Conservation (phyloP, 495 filamentous ascomycete species). For the Aspergillus indologenus region DNA sequence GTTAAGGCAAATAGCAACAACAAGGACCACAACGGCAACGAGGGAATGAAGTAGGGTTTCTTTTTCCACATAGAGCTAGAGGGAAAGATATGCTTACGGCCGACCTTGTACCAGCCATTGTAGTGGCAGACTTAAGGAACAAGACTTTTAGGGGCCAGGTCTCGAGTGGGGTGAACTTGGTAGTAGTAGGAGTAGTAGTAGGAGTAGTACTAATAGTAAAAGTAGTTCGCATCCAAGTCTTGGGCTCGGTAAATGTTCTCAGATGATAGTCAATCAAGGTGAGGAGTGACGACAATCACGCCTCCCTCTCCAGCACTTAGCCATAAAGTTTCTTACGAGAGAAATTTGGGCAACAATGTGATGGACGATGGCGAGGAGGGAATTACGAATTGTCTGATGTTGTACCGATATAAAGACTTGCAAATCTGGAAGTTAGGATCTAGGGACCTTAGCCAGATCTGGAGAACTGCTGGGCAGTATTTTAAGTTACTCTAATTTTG, state of each 20-base stretch:
- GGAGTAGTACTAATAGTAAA: conserved; percentile 2
- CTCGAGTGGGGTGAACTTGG: not conserved
- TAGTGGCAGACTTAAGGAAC: conserved; percentile 15
- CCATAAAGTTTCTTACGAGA: not conserved
- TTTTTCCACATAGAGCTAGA: not conserved
- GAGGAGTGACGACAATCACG: not conserved
- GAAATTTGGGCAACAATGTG: conserved; percentile 2
- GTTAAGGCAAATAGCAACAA: conserved; percentile 1
- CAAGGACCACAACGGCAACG: not conserved
- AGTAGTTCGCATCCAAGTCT: not conserved
- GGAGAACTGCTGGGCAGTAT: not conserved
- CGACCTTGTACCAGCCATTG: conserved; percentile 12
- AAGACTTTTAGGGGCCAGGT: conserved; percentile 6
- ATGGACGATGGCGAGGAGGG: not conserved
- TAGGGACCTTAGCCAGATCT: not conserved
- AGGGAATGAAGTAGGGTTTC: not conserved
- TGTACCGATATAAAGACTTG: conserved; percentile 1
- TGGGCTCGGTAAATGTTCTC: not conserved
- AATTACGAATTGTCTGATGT: not conserved
- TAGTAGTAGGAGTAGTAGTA: conserved; percentile 6
- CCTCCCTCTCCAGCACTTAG: not conserved
- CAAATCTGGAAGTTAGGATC: not conserved
- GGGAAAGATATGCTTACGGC: conserved; percentile 20
- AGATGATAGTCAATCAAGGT: not conserved
- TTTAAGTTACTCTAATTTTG: not conserved